A percentile compares a stretch with the other conserved stretches of the same genome.
phyloP scores from a whole-genome alignment of 768 basidiomycete genomes.

The Collybia nuda region DNA sequence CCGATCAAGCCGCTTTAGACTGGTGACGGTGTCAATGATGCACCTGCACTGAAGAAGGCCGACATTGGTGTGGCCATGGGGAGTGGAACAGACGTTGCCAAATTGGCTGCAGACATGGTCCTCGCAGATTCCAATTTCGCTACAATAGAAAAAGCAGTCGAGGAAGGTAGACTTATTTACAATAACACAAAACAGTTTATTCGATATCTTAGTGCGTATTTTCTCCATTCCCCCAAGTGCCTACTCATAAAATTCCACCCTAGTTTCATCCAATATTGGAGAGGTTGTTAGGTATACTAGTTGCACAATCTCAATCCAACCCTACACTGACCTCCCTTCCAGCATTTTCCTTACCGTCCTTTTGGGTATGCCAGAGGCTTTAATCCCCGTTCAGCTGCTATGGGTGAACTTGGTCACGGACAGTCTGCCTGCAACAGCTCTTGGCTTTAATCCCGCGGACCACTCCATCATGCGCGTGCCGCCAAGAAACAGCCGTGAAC shows the following conservation, averaged over 20 bases:
- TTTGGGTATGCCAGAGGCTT: constrained; percentile 98
- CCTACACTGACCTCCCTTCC: background rate
- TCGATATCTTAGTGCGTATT: constrained; percentile 85
- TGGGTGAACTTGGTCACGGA: constrained; percentile 99
- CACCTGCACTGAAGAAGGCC: constrained; percentile 94
- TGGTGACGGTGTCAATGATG: constrained; percentile 98
- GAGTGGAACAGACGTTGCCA: constrained; percentile 97
- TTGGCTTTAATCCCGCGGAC: constrained; percentile 97
- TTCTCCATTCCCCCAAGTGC: constrained; percentile 3
- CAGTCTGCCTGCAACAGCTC: constrained; percentile 92
- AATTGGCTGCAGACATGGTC: constrained; percentile 98
- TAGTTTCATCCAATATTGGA: constrained; percentile 94
- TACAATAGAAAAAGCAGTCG: constrained; percentile 94
- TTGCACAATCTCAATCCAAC: background rate
- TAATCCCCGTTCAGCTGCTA: constrained; percentile 96
- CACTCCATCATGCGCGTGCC: constrained; percentile 96
- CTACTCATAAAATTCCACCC: constrained; percentile 6
- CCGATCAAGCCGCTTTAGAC: constrained; percentile 47
- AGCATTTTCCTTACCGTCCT: constrained; percentile 97
- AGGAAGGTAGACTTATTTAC: constrained; percentile 96
- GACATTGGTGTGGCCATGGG: constrained; percentile 99
- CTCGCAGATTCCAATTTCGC: constrained; percentile 97
- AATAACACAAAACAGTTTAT: constrained; percentile 99
- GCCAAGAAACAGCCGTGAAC: constrained; percentile 87
- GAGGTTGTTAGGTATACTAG: constrained; percentile 76